These are phyloP conservation scores for Lasiosphaeriaceae sp. DNA, from an alignment of 495 filamentous ascomycete genomes.

Conservation along the genomic window DNA sequence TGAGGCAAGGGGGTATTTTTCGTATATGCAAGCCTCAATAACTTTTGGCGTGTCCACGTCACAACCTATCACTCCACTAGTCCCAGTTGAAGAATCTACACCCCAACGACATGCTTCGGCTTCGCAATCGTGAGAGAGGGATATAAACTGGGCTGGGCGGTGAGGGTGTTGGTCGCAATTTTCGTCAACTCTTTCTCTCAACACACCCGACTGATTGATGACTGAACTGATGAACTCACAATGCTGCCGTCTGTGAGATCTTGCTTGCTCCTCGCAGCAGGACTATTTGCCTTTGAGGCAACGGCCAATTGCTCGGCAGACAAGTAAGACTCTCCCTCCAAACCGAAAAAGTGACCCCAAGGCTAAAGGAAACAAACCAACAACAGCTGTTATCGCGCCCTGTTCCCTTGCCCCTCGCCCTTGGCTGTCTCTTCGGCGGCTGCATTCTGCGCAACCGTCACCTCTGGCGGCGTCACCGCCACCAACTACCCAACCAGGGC, in stretches of 20 bases:
- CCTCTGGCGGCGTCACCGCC: conserved; percentile 13
- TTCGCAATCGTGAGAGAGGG: too few relatives aligned
- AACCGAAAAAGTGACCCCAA: neutral
- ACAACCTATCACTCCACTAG: neutral
- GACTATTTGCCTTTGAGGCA: neutral
- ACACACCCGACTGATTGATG: too few relatives aligned
- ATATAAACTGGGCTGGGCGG: too few relatives aligned
- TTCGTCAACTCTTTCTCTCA: too few relatives aligned
- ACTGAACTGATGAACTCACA: neutral
- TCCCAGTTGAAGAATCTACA: too few relatives aligned
- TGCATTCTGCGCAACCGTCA: conserved; percentile 20
- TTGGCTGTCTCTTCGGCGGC: conserved; percentile 14
- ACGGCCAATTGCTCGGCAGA: neutral
- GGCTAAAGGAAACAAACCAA: neutral
- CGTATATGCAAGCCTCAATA: neutral
- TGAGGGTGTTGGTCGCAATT: too few relatives aligned
- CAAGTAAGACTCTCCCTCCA: neutral
- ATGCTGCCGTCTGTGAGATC: neutral
- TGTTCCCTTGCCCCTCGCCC: conserved; percentile 18
- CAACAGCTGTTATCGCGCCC: conserved; percentile 21
- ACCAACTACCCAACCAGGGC: conserved; percentile 21
- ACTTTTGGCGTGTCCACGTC: neutral
- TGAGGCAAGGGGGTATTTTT: neutral
- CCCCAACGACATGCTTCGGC: too few relatives aligned
- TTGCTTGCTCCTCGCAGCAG: neutral